Evolutionary conservation across 2,329 filamentous ascomycete species (phyloP).

Genomic region (Remersonia thermophila): DNA sequence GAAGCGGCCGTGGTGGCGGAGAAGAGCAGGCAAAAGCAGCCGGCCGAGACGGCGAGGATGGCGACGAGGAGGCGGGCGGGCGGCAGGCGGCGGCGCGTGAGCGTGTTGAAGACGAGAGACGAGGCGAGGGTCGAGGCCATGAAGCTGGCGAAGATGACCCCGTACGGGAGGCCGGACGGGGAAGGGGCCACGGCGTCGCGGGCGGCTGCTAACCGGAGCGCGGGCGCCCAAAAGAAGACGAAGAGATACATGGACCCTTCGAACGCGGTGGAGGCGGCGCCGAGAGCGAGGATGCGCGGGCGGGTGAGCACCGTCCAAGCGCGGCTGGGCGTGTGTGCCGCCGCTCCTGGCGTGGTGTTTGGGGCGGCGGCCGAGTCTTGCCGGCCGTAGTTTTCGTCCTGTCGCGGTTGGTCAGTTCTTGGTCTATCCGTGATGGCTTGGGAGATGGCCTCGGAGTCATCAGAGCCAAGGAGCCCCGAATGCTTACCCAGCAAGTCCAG

Average conservation of each 20-base stretch:
- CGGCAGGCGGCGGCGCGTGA: conserved; percentile 20
- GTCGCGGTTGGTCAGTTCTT: no score
- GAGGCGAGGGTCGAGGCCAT: conserved; percentile 48
- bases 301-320: conserved; percentile 23
- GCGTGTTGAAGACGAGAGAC: conserved; percentile 39
- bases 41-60: conserved; percentile 26
- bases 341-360: no score
- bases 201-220: no score
- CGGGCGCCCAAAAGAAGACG: conserved; percentile 45
- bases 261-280: conserved; percentile 41
- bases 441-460: no score
- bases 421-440: no score
- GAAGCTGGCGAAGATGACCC: conserved; percentile 35
- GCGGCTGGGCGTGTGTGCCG: no score
- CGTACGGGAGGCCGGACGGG: conserved; percentile 26
- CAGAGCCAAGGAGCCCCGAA: no score
- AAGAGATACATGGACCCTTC: conserved; percentile 49
- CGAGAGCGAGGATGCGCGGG: conserved; percentile 36
- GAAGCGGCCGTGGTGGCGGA: conserved; percentile 26
- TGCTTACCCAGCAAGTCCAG: no score
- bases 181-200: conserved; percentile 22
- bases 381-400: no score
- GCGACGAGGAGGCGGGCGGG: conserved; percentile 19
- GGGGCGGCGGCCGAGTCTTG: no score
- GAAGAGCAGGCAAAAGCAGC: conserved; percentile 27